Base-by-base conservation (phyloP, 108 stramenopile species). In the Mediolabrus comicus region DNA sequence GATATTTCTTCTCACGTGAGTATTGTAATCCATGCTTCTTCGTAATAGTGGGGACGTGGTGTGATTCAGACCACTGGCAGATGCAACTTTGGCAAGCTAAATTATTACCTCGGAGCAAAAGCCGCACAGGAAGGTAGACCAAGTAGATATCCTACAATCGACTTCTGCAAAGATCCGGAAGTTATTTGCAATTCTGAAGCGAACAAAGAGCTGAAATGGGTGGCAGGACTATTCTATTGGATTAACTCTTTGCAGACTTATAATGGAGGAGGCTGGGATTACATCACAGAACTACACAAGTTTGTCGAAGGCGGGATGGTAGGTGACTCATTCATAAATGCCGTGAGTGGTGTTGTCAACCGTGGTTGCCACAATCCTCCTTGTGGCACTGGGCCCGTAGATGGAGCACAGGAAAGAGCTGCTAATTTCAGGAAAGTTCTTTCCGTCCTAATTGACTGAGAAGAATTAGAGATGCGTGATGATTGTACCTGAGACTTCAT, bases 141-240 rank as follows among this genome's bases (percentile, higher is more conserved):
- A 60, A 25, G 59, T 17, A 49, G 61, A 29, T 73, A 73, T 59
- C 72, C 72, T 24, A 19, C 36, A 28, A 38, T 73, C 1, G 72
- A 73, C 39, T 73, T 73, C 13, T 73, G 72, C 27, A 30, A 73
- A 59, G 54, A 32, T 17, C 72, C 72, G 2, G 72, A 73, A 16
- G 56, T 30, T 1, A 66, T 73, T 17, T 73, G 72, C 26, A 31
- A 53, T 25, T 66, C 65, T 22, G 27, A 49, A 32, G 56, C 73
- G 11, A 24, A 62, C 14, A 36, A 64, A 27, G 81, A 77, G 38
- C 62, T 82, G 11, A 82, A 78, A 30, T 82, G 81, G 81, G 77
- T 82, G 34, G 71, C 75, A 35, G 81, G 81, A 27, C 22, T 72
- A 14, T 83, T 83, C 49, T 80, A 80, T 30, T 83, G 83, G 83